These are phyloP conservation scores for Podospora appendiculata DNA, from an alignment of 495 filamentous ascomycete genomes.

Conservation along the genomic window DNA sequence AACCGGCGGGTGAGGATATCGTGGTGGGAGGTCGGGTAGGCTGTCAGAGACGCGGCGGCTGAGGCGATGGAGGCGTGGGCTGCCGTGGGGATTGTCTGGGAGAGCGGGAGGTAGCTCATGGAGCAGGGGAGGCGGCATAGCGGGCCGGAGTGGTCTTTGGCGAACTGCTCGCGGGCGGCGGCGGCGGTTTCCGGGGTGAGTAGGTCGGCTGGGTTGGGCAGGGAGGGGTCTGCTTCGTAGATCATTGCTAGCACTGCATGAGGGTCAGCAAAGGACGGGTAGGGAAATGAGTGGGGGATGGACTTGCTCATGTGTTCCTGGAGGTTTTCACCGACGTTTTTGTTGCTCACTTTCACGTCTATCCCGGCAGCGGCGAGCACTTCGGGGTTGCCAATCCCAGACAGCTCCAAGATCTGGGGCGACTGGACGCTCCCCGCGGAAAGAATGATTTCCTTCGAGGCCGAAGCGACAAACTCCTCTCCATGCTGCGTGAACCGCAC, in stretches of 20 bases:
- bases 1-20: constrained; percentile 28
- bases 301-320: constrained; percentile 46
- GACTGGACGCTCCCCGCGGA: constrained; percentile 44
- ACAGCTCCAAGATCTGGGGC: constrained; percentile 50
- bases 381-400: constrained; percentile 40
- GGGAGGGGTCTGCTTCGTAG: constrained; percentile 39
- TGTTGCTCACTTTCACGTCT: constrained; percentile 31
- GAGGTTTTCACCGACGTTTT: constrained; percentile 48
- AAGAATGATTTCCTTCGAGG: constrained; percentile 44
- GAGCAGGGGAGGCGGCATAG: constrained; percentile 25
- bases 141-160: constrained; percentile 8
- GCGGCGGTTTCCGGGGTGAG: constrained; percentile 5
- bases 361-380: constrained; percentile 37
- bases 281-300: neutral
- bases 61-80: constrained; percentile 2
- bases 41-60: neutral
- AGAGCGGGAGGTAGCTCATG: constrained; percentile 39
- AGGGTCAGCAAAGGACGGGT: neutral
- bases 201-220: constrained; percentile 34
- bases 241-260: constrained; percentile 30
- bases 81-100: constrained; percentile 22
- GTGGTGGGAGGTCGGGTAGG: constrained; percentile 3
- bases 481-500: constrained; percentile 33
- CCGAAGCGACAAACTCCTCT: constrained; percentile 16
- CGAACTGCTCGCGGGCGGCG: constrained; percentile 14